phyloP scores from a whole-genome alignment of 768 basidiomycete genomes.

The Suillus paluster region DNA sequence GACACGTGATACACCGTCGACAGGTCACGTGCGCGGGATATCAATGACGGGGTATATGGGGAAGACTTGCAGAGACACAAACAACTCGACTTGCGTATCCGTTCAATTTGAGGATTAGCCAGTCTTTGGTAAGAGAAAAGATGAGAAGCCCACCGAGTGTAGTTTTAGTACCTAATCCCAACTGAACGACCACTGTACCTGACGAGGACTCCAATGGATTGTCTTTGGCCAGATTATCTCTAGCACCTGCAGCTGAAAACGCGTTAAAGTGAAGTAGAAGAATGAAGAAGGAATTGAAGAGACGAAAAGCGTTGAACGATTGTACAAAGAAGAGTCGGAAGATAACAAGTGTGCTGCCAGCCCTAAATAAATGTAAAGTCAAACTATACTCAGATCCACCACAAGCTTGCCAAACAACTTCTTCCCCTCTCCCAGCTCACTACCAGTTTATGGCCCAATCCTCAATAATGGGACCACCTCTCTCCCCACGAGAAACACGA shows the following conservation, averaged over 20 bases:
- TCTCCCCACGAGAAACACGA: constrained; percentile 76
- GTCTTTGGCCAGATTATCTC: not conserved
- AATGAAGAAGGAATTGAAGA: constrained; percentile 7
- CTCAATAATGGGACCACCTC: constrained; percentile 75
- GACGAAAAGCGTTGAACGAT: constrained; percentile 7
- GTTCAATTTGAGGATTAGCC: not conserved
- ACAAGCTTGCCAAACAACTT: constrained; percentile 11
- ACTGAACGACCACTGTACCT: not conserved
- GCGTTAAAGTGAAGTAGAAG: not conserved
- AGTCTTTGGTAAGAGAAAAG: not conserved
- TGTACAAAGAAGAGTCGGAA: constrained; percentile 17
- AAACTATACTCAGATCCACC: constrained; percentile 12
- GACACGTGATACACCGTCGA: not conserved
- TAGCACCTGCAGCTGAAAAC: not conserved
- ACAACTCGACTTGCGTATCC: not conserved
- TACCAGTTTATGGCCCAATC: constrained; percentile 60
- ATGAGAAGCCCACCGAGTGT: not conserved
- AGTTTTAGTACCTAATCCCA: not conserved
- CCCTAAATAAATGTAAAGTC: constrained; percentile 39
- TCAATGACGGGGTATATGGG: constrained; percentile 4
- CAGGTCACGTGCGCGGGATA: constrained; percentile 4
- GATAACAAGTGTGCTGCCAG: constrained; percentile 33
- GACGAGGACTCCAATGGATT: not conserved
- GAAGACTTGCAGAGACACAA: not conserved
- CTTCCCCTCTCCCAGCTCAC: constrained; percentile 13